These are phyloP conservation scores for Termitomyces sp. DNA, from an alignment of 768 basidiomycete species.

Conservation along the genomic window DNA sequence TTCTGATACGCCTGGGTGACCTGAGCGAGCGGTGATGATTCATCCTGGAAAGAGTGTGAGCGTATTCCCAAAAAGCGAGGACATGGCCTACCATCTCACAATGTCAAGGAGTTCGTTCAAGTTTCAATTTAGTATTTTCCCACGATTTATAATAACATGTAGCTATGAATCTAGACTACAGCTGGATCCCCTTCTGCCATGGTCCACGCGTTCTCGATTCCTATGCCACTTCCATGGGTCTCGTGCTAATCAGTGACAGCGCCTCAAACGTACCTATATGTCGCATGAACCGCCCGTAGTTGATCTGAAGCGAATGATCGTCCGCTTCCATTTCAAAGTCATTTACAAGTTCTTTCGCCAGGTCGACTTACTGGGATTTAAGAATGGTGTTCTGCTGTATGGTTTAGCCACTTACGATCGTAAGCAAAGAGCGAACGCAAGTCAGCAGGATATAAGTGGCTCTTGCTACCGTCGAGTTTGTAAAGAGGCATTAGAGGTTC, in stretches of 20 bases:
- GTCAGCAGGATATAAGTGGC: slow-evolving; percentile 48
- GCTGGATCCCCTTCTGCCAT: not conserved
- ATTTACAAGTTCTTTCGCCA: slow-evolving; percentile 38
- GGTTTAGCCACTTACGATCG: slow-evolving; percentile 39
- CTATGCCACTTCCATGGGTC: not conserved
- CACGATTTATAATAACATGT: slow-evolving; percentile 5
- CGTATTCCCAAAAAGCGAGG: slow-evolving; percentile 12
- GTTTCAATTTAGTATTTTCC: slow-evolving; percentile 11
- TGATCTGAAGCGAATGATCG: slow-evolving; percentile 39
- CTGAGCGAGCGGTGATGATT: slow-evolving; percentile 39
- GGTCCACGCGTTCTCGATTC: slow-evolving; percentile 8
- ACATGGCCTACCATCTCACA: slow-evolving; percentile 32
- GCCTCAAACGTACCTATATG: slow-evolving; percentile 44
- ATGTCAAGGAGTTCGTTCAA: not conserved
- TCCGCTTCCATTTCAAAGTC: slow-evolving; percentile 50
- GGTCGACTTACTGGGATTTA: slow-evolving; percentile 32
- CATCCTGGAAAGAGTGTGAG: slow-evolving; percentile 27
- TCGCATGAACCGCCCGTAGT: slow-evolving; percentile 55
- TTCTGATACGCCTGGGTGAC: slow-evolving; percentile 70
- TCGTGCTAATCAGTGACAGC: not conserved
- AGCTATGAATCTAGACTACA: not conserved
- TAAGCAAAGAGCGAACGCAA: slow-evolving; percentile 51
- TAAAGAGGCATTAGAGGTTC: slow-evolving; percentile 47
- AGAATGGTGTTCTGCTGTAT: slow-evolving; percentile 2
- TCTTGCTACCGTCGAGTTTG: slow-evolving; percentile 46